Percentiles rank a stretch among this genome's conserved stretches.
These are phyloP conservation scores for Leishmania gerbilli DNA, from an alignment of 208 protist species.

Conservation along the genomic window DNA sequence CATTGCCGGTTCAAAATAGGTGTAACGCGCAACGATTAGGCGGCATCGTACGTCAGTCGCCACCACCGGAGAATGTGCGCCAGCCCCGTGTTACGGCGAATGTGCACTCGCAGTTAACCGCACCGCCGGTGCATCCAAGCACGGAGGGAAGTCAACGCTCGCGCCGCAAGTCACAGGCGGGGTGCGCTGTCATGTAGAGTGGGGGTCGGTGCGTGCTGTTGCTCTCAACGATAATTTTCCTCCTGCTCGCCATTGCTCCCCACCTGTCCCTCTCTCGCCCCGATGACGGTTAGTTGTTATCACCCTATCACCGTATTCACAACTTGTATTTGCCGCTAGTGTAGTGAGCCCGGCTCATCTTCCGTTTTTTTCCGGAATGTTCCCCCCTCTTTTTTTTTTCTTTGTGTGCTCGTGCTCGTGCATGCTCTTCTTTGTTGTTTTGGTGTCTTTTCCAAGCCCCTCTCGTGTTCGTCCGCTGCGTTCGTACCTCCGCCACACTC, in stretches of 20 bases:
- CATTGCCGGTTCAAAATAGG: background rate
- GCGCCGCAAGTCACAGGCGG: background rate
- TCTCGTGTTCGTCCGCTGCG: background rate
- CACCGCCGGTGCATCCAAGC: background rate
- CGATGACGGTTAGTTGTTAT: background rate
- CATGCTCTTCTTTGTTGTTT: conserved; percentile 9
- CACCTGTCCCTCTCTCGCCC: background rate
- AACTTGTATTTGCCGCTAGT: background rate
- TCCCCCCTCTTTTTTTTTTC: background rate
- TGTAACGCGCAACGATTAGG: background rate
- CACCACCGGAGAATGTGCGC: background rate
- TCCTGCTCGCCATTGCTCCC: background rate
- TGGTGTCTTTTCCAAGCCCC: background rate
- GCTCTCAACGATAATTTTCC: background rate
- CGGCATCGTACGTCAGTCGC: background rate
- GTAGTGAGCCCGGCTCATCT: background rate
- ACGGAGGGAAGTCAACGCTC: background rate
- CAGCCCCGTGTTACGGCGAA: background rate
- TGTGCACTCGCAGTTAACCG: background rate
- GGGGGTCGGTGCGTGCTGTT: background rate
- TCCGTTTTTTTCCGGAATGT: background rate
- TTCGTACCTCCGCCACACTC: background rate
- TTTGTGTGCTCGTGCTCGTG: background rate
- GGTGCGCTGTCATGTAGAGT: conserved; percentile 1
- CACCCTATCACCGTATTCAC: background rate